Evolutionary conservation across 1,139 yeast genomes (phyloP).

Genomic region (Debaryomycetaceae sp.): DNA sequence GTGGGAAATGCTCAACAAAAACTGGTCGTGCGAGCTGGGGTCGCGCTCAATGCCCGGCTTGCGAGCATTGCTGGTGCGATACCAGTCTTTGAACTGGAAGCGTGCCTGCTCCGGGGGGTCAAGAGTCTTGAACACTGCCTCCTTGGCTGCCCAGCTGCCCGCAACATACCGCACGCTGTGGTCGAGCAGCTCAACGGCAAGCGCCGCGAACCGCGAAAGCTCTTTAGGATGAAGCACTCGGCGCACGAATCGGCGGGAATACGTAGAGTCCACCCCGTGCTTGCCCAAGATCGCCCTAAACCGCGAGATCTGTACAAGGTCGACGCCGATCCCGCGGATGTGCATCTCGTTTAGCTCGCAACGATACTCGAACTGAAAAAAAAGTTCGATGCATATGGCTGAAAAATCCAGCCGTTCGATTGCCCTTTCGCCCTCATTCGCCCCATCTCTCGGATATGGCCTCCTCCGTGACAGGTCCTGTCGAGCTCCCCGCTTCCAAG

Average conservation of each 20-base stretch:
- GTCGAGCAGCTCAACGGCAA: conserved; percentile 14
- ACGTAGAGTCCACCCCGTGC: conserved; percentile 20
- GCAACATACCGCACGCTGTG: conserved; percentile 40
- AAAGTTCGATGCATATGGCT: not conserved
- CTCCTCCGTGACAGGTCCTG: conserved; percentile 77
- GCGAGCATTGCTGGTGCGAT: conserved; percentile 22
- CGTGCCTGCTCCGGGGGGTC: conserved; percentile 41
- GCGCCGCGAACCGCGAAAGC: conserved; percentile 29
- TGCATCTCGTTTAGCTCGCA: conserved; percentile 2
- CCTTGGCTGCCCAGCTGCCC: conserved; percentile 72
- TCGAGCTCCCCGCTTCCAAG: conserved; percentile 71
- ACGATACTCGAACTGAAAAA: not conserved
- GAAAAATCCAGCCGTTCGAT: not conserved
- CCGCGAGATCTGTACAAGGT: conserved; percentile 49
- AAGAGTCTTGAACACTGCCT: conserved; percentile 66
- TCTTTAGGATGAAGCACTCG: conserved; percentile 54
- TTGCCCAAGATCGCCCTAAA: conserved; percentile 38
- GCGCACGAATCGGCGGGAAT: conserved; percentile 37
- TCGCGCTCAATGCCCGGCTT: conserved; percentile 37
- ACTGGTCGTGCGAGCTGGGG: conserved; percentile 39
- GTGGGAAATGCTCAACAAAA: conserved; percentile 57
- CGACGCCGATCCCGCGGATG: conserved; percentile 57
- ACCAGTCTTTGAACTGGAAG: conserved; percentile 65
- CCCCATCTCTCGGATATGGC: conserved; percentile 50
- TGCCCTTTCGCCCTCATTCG: not conserved